Percentiles rank a stretch among this genome's conserved stretches.
phyloP scores from a whole-genome alignment of 164 flowering plant species.

The Aristolochia fimbriata region DNA sequence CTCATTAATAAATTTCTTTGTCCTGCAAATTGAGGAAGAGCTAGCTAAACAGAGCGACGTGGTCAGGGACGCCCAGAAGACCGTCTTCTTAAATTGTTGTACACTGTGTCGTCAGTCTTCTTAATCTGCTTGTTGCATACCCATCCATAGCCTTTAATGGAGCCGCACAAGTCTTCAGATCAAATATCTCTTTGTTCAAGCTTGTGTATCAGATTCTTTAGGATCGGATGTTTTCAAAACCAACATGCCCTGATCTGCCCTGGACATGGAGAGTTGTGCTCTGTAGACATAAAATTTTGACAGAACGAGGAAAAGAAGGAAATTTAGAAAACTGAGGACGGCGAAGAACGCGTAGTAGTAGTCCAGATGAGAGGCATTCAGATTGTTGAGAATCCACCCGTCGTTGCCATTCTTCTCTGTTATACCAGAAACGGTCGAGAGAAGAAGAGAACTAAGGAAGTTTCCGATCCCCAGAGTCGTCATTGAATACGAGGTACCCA shows the following conservation, averaged over 20 bases:
- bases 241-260: slow-evolving; percentile 1
- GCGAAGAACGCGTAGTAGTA: slow-evolving; percentile 36
- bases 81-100: too few relatives aligned
- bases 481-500: slow-evolving; percentile 17
- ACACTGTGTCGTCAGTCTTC: too few relatives aligned
- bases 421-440: slow-evolving; percentile 7
- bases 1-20: too few relatives aligned
- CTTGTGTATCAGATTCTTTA: background rate
- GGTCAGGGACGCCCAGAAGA: too few relatives aligned
- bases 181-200: too few relatives aligned
- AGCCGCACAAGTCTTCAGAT: too few relatives aligned
- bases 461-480: slow-evolving; percentile 17
- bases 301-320: slow-evolving; percentile 38
- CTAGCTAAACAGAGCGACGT: too few relatives aligned
- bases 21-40: too few relatives aligned
- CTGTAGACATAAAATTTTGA: slow-evolving; percentile 38
- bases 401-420: slow-evolving; percentile 12
- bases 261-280: slow-evolving; percentile 27
- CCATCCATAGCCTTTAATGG: too few relatives aligned
- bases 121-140: too few relatives aligned
- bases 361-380: slow-evolving; percentile 24
- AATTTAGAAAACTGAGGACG: slow-evolving; percentile 36
- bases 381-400: slow-evolving; percentile 19
- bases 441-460: slow-evolving; percentile 19
- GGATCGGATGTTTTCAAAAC: background rate